phyloP scores from a whole-genome alignment of 179 eudicot genomes.

The Beta lomatogona region DNA sequence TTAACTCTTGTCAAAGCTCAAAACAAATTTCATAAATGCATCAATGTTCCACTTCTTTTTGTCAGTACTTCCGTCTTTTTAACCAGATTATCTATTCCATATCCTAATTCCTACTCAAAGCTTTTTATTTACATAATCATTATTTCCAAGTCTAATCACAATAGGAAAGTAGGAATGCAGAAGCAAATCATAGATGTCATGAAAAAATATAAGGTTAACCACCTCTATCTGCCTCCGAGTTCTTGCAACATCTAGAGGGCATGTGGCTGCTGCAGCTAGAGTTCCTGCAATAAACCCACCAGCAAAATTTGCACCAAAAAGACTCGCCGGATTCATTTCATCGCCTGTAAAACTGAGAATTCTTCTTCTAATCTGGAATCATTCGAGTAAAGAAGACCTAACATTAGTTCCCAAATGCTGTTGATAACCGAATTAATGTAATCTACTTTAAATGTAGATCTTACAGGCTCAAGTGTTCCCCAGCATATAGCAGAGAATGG shows the following conservation, averaged over 20 bases:
- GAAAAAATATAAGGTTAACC: background rate
- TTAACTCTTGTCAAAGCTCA: background rate
- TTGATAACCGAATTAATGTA: background rate
- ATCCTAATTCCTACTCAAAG: background rate
- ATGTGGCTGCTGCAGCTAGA: constrained; percentile 78
- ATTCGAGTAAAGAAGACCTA: background rate
- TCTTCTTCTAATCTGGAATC: constrained; percentile 61
- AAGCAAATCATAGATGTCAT: background rate
- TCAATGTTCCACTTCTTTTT: background rate
- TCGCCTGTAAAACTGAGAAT: constrained; percentile 47
- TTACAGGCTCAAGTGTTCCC: constrained; percentile 89
- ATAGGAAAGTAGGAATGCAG: background rate
- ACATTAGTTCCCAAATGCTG: background rate
- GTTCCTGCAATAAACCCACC: constrained; percentile 89
- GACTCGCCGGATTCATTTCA: constrained; percentile 42
- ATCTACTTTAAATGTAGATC: constrained; percentile 23
- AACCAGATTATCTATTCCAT: background rate
- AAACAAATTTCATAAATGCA: background rate
- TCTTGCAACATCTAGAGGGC: constrained; percentile 94
- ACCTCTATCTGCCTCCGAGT: constrained; percentile 96
- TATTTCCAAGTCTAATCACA: background rate
- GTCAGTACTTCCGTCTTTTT: background rate
- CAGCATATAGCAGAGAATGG: constrained; percentile 94
- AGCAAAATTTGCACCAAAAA: constrained; percentile 78
- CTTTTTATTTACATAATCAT: background rate